Evolutionary conservation across 352 stramenopile species (phyloP).

Genomic region (Phytophthora foliorum): DNA sequence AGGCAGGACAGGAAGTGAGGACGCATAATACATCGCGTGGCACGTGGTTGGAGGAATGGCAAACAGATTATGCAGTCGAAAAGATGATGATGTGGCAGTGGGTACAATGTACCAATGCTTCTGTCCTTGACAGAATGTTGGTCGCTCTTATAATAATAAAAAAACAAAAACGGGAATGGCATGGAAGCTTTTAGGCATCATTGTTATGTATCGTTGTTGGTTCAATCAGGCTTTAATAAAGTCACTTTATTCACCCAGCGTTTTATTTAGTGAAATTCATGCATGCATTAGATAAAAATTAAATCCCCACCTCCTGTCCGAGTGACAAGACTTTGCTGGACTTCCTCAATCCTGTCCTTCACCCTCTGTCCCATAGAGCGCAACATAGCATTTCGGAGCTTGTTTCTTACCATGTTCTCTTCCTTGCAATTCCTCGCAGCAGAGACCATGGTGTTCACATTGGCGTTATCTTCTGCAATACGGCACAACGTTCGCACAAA

Average conservation of each 20-base stretch:
- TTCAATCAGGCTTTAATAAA: too few species aligned
- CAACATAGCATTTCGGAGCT: conserved; percentile 3
- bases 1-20: background rate
- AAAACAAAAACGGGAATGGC: too few species aligned
- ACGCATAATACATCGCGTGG: background rate
- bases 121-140: too few species aligned
- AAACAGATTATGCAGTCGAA: conserved; percentile 16
- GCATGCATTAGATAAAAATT: conserved; percentile 7
- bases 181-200: too few species aligned
- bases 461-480: background rate
- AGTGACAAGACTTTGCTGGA: conserved; percentile 5
- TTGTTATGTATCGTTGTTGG: too few species aligned
- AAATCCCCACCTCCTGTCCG: background rate
- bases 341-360: conserved; percentile 11
- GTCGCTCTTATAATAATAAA: too few species aligned
- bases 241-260: too few species aligned
- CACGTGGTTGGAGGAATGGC: background rate
- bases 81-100: background rate
- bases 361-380: conserved; percentile 10
- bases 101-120: too few species aligned
- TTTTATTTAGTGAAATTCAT: background rate
- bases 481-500: conserved; percentile 17
- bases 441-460: background rate
- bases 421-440: background rate
- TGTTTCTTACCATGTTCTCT: background rate